Conservation (phyloP, 2,329 filamentous ascomycete genomes). For the Cylindrodendrum hubeiense region DNA sequence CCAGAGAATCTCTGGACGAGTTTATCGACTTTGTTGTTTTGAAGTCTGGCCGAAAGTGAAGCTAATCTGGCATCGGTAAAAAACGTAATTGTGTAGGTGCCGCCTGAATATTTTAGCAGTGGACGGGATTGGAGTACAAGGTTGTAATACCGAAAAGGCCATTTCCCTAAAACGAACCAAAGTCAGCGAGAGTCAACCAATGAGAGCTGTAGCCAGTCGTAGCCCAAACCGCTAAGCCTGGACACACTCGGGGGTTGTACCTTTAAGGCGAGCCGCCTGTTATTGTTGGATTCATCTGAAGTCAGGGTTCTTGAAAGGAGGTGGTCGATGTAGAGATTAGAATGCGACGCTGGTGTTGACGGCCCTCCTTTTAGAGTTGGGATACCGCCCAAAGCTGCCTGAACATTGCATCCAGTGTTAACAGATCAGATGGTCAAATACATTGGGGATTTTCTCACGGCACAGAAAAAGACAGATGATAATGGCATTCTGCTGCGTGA, state of each 20-base stretch:
- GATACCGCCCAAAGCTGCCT: neutral
- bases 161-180: constrained; percentile 25
- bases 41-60: constrained; percentile 32
- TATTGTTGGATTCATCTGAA: neutral
- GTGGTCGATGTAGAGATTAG: constrained; percentile 32
- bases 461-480: too few species aligned
- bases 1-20: constrained; percentile 35
- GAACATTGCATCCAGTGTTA: neutral
- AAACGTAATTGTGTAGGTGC: constrained; percentile 37
- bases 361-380: neutral
- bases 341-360: neutral
- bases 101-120: constrained; percentile 25
- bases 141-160: constrained; percentile 32
- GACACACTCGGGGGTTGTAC: constrained; percentile 2
- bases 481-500: neutral
- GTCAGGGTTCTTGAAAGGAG: constrained; percentile 18
- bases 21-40: constrained; percentile 37
- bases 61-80: constrained; percentile 38
- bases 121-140: neutral
- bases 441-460: neutral
- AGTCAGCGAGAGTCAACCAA: neutral
- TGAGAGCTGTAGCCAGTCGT: neutral
- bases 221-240: neutral
- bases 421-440: neutral
- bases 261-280: constrained; percentile 30